Percentiles rank a stretch among this genome's conserved stretches.
These are phyloP conservation scores for Liquidambar formosana DNA, from an alignment of 164 flowering plant species.

Conservation along the genomic window DNA sequence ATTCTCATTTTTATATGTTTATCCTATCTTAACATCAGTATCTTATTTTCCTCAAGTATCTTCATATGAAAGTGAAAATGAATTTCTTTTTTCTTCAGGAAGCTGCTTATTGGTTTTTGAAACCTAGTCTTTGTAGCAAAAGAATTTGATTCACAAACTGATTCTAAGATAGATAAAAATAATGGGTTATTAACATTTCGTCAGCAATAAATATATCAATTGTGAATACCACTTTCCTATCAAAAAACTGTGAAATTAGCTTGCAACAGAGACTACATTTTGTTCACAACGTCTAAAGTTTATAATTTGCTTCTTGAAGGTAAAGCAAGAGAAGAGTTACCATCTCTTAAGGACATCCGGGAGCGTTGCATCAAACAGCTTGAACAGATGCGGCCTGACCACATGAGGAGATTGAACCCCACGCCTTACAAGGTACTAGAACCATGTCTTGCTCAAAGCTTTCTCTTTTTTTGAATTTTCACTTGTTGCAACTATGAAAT, in stretches of 20 bases:
- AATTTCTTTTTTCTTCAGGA: too few relatives aligned
- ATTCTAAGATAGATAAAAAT: neutral
- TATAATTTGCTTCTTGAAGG: slow-evolving; percentile 38
- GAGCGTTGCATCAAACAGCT: slow-evolving; percentile 80
- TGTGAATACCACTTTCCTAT: too few relatives aligned
- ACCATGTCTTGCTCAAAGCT: neutral
- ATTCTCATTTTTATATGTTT: too few relatives aligned
- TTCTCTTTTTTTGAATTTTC: neutral
- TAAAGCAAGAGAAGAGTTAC: slow-evolving; percentile 61
- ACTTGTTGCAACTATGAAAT: neutral
- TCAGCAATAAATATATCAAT: neutral
- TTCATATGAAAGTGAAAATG: too few relatives aligned
- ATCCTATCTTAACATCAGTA: too few relatives aligned
- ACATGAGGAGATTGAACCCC: slow-evolving; percentile 96
- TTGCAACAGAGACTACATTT: neutral
- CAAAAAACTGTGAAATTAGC: neutral
- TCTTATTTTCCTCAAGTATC: too few relatives aligned
- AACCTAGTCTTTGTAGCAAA: too few relatives aligned
- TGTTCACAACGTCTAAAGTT: slow-evolving; percentile 1
- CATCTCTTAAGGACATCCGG: slow-evolving; percentile 60
- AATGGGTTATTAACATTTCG: neutral
- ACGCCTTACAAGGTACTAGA: slow-evolving; percentile 92
- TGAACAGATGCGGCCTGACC: slow-evolving; percentile 93
- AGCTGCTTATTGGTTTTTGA: too few relatives aligned
- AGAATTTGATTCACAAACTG: neutral